A percentile compares a stretch with the other conserved stretches of the same genome.
phyloP scores from a whole-genome alignment of 257 asterid species.

The Fraxinus excelsior region DNA sequence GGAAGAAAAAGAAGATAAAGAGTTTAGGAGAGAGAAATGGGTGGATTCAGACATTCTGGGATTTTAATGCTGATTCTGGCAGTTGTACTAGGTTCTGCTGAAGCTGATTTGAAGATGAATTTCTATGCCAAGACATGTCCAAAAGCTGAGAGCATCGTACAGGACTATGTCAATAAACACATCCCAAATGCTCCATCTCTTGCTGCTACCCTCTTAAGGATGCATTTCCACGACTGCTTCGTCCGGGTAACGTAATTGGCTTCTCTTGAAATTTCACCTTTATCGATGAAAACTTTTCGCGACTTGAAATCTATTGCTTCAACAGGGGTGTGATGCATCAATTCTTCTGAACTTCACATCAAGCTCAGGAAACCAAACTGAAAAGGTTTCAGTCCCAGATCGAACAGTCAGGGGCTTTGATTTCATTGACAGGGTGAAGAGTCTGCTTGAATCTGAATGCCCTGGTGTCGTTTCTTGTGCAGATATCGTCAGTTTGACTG shows the following conservation, averaged over 20 bases:
- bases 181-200: constrained; percentile 63
- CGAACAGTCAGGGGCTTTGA: constrained; percentile 48
- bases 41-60: constrained; percentile 1
- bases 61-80: constrained; percentile 25
- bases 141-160: constrained; percentile 59
- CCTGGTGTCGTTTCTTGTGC: constrained; percentile 61
- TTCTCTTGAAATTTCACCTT: not conserved
- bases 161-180: constrained; percentile 46
- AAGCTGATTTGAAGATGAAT: constrained; percentile 49
- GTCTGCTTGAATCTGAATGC: constrained; percentile 46
- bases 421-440: constrained; percentile 48
- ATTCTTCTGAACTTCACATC: constrained; percentile 46
- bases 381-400: constrained; percentile 40
- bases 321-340: constrained; percentile 52
- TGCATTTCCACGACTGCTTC: constrained; percentile 62
- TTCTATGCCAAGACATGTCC: constrained; percentile 62
- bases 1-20: not conserved
- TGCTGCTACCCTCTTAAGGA: constrained; percentile 55
- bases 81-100: constrained; percentile 17
- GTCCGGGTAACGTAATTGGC: constrained; percentile 41
- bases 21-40: constrained; percentile 29
- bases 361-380: constrained; percentile 47
- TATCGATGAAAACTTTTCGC: not conserved
- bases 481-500: constrained; percentile 45
- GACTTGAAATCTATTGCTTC: not conserved